phyloP scores from a whole-genome alignment of 2,329 filamentous ascomycete species.

The Trichoderma sp. region DNA sequence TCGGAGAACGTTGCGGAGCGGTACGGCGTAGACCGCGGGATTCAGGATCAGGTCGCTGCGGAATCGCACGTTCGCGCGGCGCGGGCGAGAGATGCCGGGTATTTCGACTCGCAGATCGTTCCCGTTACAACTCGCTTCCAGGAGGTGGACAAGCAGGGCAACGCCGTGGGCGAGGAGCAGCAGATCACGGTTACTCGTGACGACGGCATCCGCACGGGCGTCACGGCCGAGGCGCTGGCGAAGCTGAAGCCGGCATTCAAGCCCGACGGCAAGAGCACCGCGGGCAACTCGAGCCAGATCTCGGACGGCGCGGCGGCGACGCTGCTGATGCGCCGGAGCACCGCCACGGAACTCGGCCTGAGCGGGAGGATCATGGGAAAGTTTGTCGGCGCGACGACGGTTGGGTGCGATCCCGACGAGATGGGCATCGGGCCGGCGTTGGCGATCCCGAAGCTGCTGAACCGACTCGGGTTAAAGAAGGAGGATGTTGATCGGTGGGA shows the following conservation, averaged over 20 bases:
- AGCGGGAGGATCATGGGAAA: slow-evolving; percentile 70
- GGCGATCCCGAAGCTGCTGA: slow-evolving; percentile 80
- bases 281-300: slow-evolving; percentile 83
- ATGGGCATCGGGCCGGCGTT: slow-evolving; percentile 90
- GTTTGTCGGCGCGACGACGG: slow-evolving; percentile 73
- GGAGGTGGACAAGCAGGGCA: slow-evolving; percentile 59
- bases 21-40: slow-evolving; percentile 68
- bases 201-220: slow-evolving; percentile 74
- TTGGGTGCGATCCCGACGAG: slow-evolving; percentile 82
- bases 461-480: slow-evolving; percentile 61
- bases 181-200: slow-evolving; percentile 70
- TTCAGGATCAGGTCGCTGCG: slow-evolving; percentile 82
- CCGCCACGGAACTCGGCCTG: slow-evolving; percentile 71
- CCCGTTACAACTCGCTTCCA: slow-evolving; percentile 71
- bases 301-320: slow-evolving; percentile 84
- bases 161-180: slow-evolving; percentile 55
- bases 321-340: slow-evolving; percentile 80
- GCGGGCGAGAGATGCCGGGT: slow-evolving; percentile 63
- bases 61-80: slow-evolving; percentile 72
- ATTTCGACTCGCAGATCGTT: slow-evolving; percentile 77
- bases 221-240: slow-evolving; percentile 67
- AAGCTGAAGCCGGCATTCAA: slow-evolving; percentile 85
- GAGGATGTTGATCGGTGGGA: slow-evolving; percentile 83
- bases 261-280: slow-evolving; percentile 71
- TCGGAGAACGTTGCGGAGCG: slow-evolving; percentile 82